Percentiles rank a stretch among this genome's conserved stretches.
These are phyloP conservation scores for Cystobasidium onofrii DNA, from an alignment of 768 basidiomycete genomes.

Conservation along the genomic window DNA sequence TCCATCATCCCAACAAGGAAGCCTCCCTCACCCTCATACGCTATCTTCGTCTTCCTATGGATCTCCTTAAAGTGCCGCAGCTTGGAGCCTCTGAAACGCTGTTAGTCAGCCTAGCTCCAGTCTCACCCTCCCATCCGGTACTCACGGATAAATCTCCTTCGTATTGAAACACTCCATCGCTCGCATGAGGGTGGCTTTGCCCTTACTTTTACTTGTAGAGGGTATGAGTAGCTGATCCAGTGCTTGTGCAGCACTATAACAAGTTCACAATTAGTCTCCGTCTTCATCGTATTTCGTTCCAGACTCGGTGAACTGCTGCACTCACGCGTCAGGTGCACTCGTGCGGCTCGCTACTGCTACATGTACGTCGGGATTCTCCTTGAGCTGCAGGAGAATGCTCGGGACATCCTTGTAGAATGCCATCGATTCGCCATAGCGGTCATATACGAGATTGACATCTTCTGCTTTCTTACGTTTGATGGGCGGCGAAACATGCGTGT, in stretches of 20 bases:
- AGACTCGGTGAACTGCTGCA: too few relatives aligned
- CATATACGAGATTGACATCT: slow-evolving; percentile 45
- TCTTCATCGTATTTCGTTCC: too few relatives aligned
- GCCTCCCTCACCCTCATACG: slow-evolving; percentile 56
- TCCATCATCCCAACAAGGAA: slow-evolving; percentile 57
- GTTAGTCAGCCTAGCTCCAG: neutral
- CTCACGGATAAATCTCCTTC: slow-evolving; percentile 48
- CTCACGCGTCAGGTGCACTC: slow-evolving; percentile 65
- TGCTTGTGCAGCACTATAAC: slow-evolving; percentile 62
- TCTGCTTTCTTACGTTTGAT: slow-evolving; percentile 44
- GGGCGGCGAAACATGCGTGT: slow-evolving; percentile 58
- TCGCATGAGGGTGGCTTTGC: slow-evolving; percentile 26
- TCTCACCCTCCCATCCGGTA: neutral
- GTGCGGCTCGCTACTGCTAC: slow-evolving; percentile 82
- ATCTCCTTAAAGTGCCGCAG: slow-evolving; percentile 68
- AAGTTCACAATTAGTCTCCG: slow-evolving; percentile 2
- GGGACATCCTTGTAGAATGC: slow-evolving; percentile 72
- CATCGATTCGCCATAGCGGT: slow-evolving; percentile 47
- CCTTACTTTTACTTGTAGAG: slow-evolving; percentile 32
- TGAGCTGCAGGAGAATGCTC: slow-evolving; percentile 79
- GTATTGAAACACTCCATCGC: slow-evolving; percentile 47
- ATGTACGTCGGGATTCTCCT: slow-evolving; percentile 85
- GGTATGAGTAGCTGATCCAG: slow-evolving; percentile 50
- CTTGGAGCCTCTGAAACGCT: slow-evolving; percentile 58
- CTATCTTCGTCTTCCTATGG: slow-evolving; percentile 64